Conservation (phyloP, 2,329 filamentous ascomycete species). For the Penicillium sp. region DNA sequence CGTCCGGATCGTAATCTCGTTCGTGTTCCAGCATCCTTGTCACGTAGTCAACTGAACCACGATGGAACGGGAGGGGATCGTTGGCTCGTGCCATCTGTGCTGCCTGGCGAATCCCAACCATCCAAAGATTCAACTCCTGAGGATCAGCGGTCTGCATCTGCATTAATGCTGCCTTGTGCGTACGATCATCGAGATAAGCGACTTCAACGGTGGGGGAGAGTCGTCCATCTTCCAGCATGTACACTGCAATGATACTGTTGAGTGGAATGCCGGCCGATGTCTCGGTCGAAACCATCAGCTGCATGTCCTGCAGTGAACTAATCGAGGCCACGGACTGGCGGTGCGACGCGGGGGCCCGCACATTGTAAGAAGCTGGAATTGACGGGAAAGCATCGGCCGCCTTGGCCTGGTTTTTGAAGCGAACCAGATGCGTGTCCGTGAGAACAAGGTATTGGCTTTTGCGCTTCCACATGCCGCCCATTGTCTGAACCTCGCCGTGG, state of each 20-base stretch:
- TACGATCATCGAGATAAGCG: slow-evolving; percentile 67
- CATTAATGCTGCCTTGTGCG: slow-evolving; percentile 61
- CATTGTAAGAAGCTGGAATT: slow-evolving; percentile 45
- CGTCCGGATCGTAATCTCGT: slow-evolving; percentile 67
- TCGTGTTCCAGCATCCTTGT: slow-evolving; percentile 65
- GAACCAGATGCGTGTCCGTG: slow-evolving; percentile 67
- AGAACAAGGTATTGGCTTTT: slow-evolving; percentile 72
- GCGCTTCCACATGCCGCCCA: slow-evolving; percentile 69
- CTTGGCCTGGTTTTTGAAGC: slow-evolving; percentile 68
- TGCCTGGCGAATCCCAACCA: slow-evolving; percentile 62
- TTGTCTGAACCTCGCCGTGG: slow-evolving; percentile 71
- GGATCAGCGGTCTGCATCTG: slow-evolving; percentile 66
- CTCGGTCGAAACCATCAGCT: slow-evolving; percentile 59
- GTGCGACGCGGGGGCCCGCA: slow-evolving; percentile 47
- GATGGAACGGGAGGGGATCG: slow-evolving; percentile 57
- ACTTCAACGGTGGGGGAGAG: slow-evolving; percentile 69
- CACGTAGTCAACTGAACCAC: slow-evolving; percentile 63
- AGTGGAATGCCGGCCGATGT: slow-evolving; percentile 59
- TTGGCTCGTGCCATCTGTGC: slow-evolving; percentile 58
- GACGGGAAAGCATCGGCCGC: slow-evolving; percentile 64
- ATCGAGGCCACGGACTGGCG: slow-evolving; percentile 63
- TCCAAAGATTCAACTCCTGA: slow-evolving; percentile 67
- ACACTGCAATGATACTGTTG: slow-evolving; percentile 67
- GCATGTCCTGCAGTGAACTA: slow-evolving; percentile 63
- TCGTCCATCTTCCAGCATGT: slow-evolving; percentile 67